These are phyloP conservation scores for Kuraishia borneana DNA, from an alignment of 805 yeast species.

Conservation along the genomic window DNA sequence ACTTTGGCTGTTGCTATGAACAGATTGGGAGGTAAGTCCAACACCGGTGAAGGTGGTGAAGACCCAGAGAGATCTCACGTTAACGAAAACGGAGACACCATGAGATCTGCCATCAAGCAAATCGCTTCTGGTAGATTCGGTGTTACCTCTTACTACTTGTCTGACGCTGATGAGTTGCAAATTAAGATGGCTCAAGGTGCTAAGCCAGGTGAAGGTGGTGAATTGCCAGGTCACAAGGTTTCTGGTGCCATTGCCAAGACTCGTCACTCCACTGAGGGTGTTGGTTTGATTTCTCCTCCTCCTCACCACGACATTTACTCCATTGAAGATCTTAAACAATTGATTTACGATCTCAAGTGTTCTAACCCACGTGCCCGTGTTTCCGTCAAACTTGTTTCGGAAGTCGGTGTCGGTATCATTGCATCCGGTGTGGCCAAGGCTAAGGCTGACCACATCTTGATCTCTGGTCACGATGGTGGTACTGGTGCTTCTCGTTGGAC, in stretches of 20 bases:
- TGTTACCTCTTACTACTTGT: constrained; percentile 86
- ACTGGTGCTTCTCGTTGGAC: constrained; percentile 99
- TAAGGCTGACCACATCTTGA: constrained; percentile 90
- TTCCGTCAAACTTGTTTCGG: constrained; percentile 92
- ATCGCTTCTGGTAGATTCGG: constrained; percentile 98
- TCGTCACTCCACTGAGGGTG: constrained; percentile 94
- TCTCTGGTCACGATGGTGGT: constrained; percentile 99
- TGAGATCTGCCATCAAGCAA: constrained; percentile 98
- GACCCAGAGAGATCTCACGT: constrained; percentile 83
- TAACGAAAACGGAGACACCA: constrained; percentile 84
- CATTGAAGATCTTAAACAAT: constrained; percentile 93
- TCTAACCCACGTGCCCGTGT: constrained; percentile 95
- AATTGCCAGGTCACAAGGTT: constrained; percentile 90
- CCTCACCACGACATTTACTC: constrained; percentile 99
- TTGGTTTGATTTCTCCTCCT: constrained; percentile 95
- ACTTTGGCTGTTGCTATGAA: constrained; percentile 98
- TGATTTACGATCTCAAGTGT: constrained; percentile 93
- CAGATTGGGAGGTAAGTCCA: constrained; percentile 93
- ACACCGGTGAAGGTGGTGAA: constrained; percentile 99
- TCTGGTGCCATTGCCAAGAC: constrained; percentile 83
- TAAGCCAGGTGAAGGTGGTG: constrained; percentile 99
- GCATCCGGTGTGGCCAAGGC: constrained; percentile 99
- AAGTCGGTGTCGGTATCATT: constrained; percentile 98
- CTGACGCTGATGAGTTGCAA: constrained; percentile 96
- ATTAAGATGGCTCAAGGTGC: constrained; percentile 99